Conservation (phyloP, 768 basidiomycete genomes). For the Mycena galopus region DNA sequence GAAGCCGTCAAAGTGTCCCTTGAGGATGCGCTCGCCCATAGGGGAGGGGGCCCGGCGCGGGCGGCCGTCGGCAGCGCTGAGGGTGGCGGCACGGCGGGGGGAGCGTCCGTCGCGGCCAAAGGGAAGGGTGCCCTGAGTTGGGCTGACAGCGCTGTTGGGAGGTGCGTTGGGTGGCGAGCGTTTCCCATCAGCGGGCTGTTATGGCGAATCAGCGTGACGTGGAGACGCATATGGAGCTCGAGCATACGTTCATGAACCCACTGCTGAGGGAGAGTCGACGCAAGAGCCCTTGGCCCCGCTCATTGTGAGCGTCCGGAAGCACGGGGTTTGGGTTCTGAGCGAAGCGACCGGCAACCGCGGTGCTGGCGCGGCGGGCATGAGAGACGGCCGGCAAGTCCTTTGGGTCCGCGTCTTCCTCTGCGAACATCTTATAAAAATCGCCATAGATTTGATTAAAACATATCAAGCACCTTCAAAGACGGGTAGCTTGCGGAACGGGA, state of each 20-base stretch:
- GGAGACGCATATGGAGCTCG: not conserved
- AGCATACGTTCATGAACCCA: slow-evolving; percentile 69
- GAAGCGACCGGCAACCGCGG: slow-evolving; percentile 67
- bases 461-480: slow-evolving; percentile 70
- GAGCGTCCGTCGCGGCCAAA: slow-evolving; percentile 50
- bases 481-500: slow-evolving; percentile 75
- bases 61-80: slow-evolving; percentile 58
- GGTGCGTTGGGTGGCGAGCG: slow-evolving; percentile 60
- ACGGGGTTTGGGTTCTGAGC: slow-evolving; percentile 56
- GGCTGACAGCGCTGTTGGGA: slow-evolving; percentile 65
- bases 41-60: slow-evolving; percentile 83
- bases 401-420: slow-evolving; percentile 55
- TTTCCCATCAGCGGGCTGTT: slow-evolving; percentile 43
- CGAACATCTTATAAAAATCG: slow-evolving; percentile 15
- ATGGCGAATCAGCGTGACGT: slow-evolving; percentile 6
- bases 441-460: not conserved
- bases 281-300: slow-evolving; percentile 79
- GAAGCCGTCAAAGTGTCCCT: slow-evolving; percentile 93
- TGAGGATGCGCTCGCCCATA: slow-evolving; percentile 92
- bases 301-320: slow-evolving; percentile 64
- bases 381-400: slow-evolving; percentile 56
- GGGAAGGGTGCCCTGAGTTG: slow-evolving; percentile 46
- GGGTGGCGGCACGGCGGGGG: slow-evolving; percentile 72
- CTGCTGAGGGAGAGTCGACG: slow-evolving; percentile 79
- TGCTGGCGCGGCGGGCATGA: slow-evolving; percentile 75